A percentile compares a stretch with the other conserved stretches of the same genome.
These are phyloP conservation scores for Filosporella fistucella DNA, from an alignment of 495 filamentous ascomycete species.

Conservation along the genomic window DNA sequence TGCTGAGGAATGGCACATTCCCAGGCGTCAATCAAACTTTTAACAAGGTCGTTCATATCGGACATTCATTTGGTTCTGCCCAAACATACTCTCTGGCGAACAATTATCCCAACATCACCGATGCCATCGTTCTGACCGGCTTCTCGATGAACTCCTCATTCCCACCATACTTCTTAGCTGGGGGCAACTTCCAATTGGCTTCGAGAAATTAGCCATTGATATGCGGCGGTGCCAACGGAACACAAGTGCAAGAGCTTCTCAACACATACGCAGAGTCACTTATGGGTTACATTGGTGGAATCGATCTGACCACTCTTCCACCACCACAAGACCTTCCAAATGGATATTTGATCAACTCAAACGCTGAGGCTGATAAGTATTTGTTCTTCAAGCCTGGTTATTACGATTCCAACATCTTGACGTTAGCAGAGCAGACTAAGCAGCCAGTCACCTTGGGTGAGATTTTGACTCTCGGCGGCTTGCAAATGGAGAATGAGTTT, in stretches of 20 bases:
- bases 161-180: slow-evolving; percentile 30
- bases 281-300: slow-evolving; percentile 13
- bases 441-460: slow-evolving; percentile 47
- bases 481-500: slow-evolving; percentile 20
- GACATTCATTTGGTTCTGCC: slow-evolving; percentile 50
- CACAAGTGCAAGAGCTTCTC: slow-evolving; percentile 37
- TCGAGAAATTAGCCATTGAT: slow-evolving; percentile 35
- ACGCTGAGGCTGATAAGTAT: slow-evolving; percentile 16
- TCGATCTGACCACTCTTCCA: slow-evolving; percentile 7
- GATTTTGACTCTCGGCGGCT: slow-evolving; percentile 37
- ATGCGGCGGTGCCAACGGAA: slow-evolving; percentile 28
- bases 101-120: slow-evolving; percentile 44
- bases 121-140: slow-evolving; percentile 55
- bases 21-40: slow-evolving; percentile 28
- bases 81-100: slow-evolving; percentile 41
- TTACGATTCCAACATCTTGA: slow-evolving; percentile 42
- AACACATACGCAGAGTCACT: slow-evolving; percentile 12
- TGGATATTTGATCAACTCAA: slow-evolving; percentile 23
- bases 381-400: slow-evolving; percentile 42
- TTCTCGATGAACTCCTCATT: slow-evolving; percentile 43
- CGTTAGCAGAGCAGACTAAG: slow-evolving; percentile 37
- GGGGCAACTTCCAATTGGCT: slow-evolving; percentile 43
- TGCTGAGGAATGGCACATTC: slow-evolving; percentile 39
- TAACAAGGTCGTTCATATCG: slow-evolving; percentile 51
- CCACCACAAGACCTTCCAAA: slow-evolving; percentile 3